Base-by-base conservation (phyloP, 1,284 basidiomycete genomes). In the Puccinia coronata region DNA sequence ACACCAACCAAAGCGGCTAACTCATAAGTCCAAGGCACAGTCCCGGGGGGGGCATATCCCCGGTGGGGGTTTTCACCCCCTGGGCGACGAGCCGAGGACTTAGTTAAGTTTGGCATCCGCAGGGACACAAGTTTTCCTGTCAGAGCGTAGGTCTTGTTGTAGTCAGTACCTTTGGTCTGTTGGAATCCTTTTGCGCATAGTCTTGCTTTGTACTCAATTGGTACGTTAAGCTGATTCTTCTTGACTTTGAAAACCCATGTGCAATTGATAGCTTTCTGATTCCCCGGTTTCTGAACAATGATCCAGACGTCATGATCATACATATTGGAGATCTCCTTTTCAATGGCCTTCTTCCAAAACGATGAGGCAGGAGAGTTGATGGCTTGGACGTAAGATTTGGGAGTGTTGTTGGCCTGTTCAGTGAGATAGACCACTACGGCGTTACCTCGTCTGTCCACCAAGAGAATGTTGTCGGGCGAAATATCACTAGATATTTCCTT, bases 101-200 rank as follows among this genome's bases (percentile, higher is more conserved):
- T n/a, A n/a, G n/a, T n/a, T n/a, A n/a, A n/a, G n/a, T n/a, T n/a
- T n/a, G n/a, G 41, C 69, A 51, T 70, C 1, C 43, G 11, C 1
- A 49, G 43, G 18, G 51, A 53, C 20, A 39, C 51, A 23, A 73
- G 31, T 28, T 51, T 53, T 36, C 71, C 71, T 23, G 71, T 73
- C 2, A 51, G 53, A 9, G 71, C 51, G 23, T 55, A 73, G 18
- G 71, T 73, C 39, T 57, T 53, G 14, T 1, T 18, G 51, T 1
- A 73, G 31, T 57, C 14, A 1, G 16, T 18, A 12, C 71, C 71
- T 51, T 53, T 20, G 1, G 12, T 57, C 31, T 73, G 49, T 53
- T 39, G 34, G 39, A 73, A 73, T 4, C n/a, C n/a, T n/a, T n/a
- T n/a, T n/a, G n/a, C n/a, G n/a, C n/a, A n/a, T n/a, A n/a, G n/a